phyloP scores from a whole-genome alignment of 2,329 filamentous ascomycete genomes.

The Penicillium sp. region DNA sequence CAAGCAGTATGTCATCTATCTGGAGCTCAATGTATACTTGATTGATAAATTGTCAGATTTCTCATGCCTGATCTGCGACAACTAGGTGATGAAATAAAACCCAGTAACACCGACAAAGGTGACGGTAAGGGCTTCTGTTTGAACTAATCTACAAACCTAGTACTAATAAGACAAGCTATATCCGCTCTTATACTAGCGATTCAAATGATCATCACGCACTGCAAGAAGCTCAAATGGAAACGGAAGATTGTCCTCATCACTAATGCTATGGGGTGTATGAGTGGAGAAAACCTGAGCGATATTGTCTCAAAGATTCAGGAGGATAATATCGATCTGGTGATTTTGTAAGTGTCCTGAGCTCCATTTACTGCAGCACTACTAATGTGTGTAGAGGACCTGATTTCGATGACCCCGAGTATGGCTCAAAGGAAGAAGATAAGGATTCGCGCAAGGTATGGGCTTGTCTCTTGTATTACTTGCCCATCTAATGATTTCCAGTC shows the following conservation, averaged over 20 bases:
- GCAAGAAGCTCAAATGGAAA: constrained; percentile 80
- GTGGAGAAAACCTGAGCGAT: constrained; percentile 70
- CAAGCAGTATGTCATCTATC: constrained; percentile 64
- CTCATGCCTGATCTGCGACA: constrained; percentile 71
- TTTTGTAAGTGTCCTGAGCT: constrained; percentile 65
- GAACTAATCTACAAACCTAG: not conserved
- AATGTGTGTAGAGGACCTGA: constrained; percentile 72
- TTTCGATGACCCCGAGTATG: constrained; percentile 89
- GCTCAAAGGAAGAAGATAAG: constrained; percentile 92
- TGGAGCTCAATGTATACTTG: not conserved
- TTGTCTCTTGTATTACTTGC: not conserved
- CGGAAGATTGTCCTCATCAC: constrained; percentile 85
- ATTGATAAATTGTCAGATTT: constrained; percentile 46
- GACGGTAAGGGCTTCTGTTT: constrained; percentile 62
- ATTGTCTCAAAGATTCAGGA: constrained; percentile 77
- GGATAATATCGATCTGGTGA: constrained; percentile 74
- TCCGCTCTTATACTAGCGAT: constrained; percentile 86
- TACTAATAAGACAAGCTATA: constrained; percentile 55
- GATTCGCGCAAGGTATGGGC: constrained; percentile 65
- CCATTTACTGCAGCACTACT: constrained; percentile 22
- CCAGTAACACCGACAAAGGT: constrained; percentile 71
- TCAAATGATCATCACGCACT: constrained; percentile 80
- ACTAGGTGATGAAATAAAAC: constrained; percentile 67
- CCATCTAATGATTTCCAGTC: constrained; percentile 46
- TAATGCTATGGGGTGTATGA: constrained; percentile 75